A percentile compares a stretch with the other conserved stretches of the same genome.
These are phyloP conservation scores for Strobilomyces echinocephalus DNA, from an alignment of 768 basidiomycete genomes.

Conservation along the genomic window DNA sequence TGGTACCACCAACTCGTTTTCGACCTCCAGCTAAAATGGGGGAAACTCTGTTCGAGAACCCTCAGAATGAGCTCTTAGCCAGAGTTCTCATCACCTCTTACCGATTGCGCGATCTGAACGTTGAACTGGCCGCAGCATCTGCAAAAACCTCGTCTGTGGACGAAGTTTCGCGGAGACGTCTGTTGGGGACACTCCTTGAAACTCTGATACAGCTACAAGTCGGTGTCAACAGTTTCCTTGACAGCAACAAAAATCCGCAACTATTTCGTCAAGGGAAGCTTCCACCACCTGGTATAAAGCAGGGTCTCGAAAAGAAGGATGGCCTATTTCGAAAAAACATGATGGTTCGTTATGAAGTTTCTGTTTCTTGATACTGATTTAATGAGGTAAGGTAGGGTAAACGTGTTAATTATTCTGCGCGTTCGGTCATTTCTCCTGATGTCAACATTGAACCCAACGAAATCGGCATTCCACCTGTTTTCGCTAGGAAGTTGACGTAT, in stretches of 20 bases:
- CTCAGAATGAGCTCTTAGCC: constrained; percentile 87
- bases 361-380: background rate
- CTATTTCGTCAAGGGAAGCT: constrained; percentile 82
- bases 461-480: constrained; percentile 96
- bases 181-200: constrained; percentile 71
- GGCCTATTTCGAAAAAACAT: constrained; percentile 97
- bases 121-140: constrained; percentile 55
- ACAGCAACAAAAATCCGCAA: constrained; percentile 91
- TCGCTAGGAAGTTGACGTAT: constrained; percentile 94
- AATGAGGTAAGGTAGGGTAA: constrained; percentile 63
- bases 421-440: constrained; percentile 99
- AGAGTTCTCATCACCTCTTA: constrained; percentile 78
- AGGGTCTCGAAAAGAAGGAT: constrained; percentile 97
- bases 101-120: constrained; percentile 71
- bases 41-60: constrained; percentile 91
- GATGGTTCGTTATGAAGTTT: constrained; percentile 65
- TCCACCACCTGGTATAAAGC: constrained; percentile 92
- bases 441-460: constrained; percentile 99
- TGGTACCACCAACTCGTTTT: constrained; percentile 93
- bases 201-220: constrained; percentile 84
- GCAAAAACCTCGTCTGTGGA: constrained; percentile 54
- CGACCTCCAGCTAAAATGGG: constrained; percentile 90
- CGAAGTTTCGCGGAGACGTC: constrained; percentile 44
- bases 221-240: constrained; percentile 96
- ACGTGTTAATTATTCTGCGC: constrained; percentile 98